These are phyloP conservation scores for Spinellus fusiger DNA, from an alignment of 192 early-diverging fungal species.

Conservation along the genomic window DNA sequence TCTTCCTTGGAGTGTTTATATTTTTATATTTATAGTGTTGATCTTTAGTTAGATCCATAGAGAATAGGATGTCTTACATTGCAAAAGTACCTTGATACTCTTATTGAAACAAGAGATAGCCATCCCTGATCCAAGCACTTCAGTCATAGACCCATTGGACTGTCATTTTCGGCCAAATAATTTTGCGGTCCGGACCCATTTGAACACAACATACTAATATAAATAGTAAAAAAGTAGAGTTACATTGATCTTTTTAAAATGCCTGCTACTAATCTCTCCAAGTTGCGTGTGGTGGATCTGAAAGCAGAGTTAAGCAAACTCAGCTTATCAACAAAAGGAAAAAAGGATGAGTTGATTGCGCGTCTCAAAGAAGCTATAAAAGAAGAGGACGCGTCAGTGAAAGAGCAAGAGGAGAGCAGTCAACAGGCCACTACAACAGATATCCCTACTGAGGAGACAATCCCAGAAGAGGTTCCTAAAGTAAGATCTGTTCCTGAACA, in stretches of 20 bases:
- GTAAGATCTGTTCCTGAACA: background rate
- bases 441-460: no score
- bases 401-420: background rate
- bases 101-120: no score
- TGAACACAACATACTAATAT: no score
- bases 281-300: constrained; percentile 25
- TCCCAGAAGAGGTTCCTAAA: background rate
- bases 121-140: no score
- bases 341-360: constrained; percentile 58
- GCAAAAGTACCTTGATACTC: no score
- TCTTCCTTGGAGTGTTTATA: no score
- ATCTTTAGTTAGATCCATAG: no score
- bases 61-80: no score
- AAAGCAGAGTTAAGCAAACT: constrained; percentile 46
- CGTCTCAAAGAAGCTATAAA: constrained; percentile 52
- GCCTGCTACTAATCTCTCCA: constrained; percentile 13
- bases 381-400: background rate
- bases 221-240: background rate
- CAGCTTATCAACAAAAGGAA: constrained; percentile 49
- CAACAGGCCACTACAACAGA: background rate
- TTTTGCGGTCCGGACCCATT: no score
- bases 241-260: background rate
- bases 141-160: no score
- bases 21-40: no score
- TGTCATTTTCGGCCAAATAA: no score